These are phyloP conservation scores for Solanum verrucosum DNA, from an alignment of 257 asterid genomes.

Conservation along the genomic window DNA sequence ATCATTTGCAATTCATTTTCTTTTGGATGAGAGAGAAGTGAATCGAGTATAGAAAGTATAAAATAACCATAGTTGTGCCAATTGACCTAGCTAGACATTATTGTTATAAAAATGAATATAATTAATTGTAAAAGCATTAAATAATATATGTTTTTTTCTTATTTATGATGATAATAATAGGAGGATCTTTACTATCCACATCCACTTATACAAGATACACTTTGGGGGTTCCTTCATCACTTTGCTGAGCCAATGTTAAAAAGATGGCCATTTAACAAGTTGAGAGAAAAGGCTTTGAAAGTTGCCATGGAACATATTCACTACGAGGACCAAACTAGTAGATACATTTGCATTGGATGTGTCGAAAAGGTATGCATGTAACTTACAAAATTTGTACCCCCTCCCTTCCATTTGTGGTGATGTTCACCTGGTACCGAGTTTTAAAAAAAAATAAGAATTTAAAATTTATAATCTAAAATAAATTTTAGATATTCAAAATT, in stretches of 20 bases:
- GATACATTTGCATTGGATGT: conserved; percentile 40
- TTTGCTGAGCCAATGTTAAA: conserved; percentile 31
- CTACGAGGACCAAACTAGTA: conserved; percentile 43
- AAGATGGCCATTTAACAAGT: conserved; percentile 40
- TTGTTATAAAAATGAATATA: not conserved
- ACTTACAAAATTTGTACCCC: not conserved
- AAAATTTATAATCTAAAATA: too few species aligned
- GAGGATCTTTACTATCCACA: conserved; percentile 57
- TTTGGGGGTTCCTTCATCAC: conserved; percentile 41
- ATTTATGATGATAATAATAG: conserved; percentile 6
- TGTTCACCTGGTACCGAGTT: not conserved
- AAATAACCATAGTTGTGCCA: not conserved
- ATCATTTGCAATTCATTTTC: too few species aligned
- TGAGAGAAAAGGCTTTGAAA: conserved; percentile 32
- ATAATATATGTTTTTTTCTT: not conserved
- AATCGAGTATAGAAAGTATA: too few species aligned
- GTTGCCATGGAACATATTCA: conserved; percentile 38
- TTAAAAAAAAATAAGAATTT: too few species aligned
- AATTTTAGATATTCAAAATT: not conserved
- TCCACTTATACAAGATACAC: conserved; percentile 36
- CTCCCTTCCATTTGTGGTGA: not conserved
- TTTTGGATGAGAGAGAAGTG: too few species aligned
- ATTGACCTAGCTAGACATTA: not conserved
- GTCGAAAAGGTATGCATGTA: conserved; percentile 24
- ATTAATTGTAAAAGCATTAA: not conserved